These are phyloP conservation scores for Penicillium capsulatum DNA, from an alignment of 2,329 filamentous ascomycete genomes.

Conservation along the genomic window DNA sequence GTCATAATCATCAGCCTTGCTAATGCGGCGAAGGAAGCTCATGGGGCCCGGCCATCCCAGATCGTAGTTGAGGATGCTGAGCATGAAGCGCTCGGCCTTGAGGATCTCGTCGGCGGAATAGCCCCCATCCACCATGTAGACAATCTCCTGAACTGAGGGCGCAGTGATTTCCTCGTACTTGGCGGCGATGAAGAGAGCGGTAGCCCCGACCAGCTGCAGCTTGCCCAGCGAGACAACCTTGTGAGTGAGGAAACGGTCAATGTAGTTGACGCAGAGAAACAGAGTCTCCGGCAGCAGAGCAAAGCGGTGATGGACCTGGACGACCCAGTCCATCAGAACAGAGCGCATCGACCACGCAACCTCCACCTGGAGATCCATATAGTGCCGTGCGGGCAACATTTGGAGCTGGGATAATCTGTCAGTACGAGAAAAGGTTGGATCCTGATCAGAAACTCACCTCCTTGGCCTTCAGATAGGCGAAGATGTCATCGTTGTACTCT, in stretches of 20 bases:
- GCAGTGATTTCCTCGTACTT: conserved; percentile 99
- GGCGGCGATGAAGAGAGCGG: conserved; percentile 89
- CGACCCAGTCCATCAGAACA: conserved; percentile 95
- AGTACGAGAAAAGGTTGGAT: not conserved
- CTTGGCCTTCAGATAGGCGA: conserved; percentile 81
- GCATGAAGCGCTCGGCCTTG: conserved; percentile 97
- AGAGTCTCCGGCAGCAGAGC: conserved; percentile 87
- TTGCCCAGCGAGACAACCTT: conserved; percentile 95
- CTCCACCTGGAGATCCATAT: conserved; percentile 97
- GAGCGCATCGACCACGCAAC: conserved; percentile 99
- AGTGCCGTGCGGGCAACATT: conserved; percentile 83
- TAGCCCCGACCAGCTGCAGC: conserved; percentile 91
- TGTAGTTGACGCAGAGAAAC: conserved; percentile 92
- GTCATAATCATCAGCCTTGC: conserved; percentile 98
- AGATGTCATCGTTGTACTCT: conserved; percentile 94
- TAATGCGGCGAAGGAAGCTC: conserved; percentile 94
- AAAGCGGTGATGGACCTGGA: conserved; percentile 93
- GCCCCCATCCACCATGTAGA: conserved; percentile 95
- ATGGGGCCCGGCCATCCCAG: conserved; percentile 98
- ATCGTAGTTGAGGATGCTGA: conserved; percentile 92
- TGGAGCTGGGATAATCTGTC: not conserved
- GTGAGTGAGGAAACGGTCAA: conserved; percentile 89
- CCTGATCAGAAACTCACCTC: conserved; percentile 59
- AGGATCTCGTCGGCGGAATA: conserved; percentile 89
- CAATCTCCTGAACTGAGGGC: conserved; percentile 88